Evolutionary conservation across 139 green algal species (phyloP).

Genomic region (Eudorina sp.): DNA sequence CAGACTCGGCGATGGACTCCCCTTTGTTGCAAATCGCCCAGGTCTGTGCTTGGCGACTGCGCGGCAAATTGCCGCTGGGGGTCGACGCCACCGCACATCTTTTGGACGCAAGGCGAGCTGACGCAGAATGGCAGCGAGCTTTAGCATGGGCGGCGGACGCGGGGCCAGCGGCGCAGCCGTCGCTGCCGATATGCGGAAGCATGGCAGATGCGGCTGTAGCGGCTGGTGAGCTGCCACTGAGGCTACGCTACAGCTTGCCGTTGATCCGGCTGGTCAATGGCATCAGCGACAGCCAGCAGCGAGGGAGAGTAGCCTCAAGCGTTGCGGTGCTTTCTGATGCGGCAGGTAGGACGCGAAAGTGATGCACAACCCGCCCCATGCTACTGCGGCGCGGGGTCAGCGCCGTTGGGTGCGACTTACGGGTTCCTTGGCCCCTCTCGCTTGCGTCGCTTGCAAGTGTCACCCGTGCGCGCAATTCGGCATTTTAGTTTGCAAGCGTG

Average conservation of each 20-base stretch:
- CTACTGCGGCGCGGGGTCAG: too few species aligned
- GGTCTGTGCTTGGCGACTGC: constrained; percentile 74
- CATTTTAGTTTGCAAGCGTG: too few species aligned
- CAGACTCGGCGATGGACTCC: too few species aligned
- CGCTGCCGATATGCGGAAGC: not conserved
- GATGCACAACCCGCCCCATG: too few species aligned
- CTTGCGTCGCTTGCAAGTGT: not conserved
- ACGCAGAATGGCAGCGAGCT: not conserved
- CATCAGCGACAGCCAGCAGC: constrained; percentile 83
- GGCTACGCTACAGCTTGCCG: constrained; percentile 35
- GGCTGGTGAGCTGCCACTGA: constrained; percentile 8
- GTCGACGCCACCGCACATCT: constrained; percentile 77
- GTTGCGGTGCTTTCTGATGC: constrained; percentile 73
- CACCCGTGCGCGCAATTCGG: too few species aligned
- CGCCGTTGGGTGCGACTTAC: not conserved
- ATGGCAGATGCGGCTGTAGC: not conserved
- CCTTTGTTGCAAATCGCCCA: too few species aligned
- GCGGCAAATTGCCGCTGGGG: constrained; percentile 77
- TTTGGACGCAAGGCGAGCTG: constrained; percentile 54
- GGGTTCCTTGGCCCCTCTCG: not conserved
- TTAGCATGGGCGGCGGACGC: not conserved
- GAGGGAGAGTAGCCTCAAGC: constrained; percentile 74
- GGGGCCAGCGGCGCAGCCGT: not conserved
- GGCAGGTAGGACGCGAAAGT: constrained; percentile 57
- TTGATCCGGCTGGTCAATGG: constrained; percentile 81